Conservation (phyloP, 257 asterid genomes). For the Leptodermis oblonga region DNA sequence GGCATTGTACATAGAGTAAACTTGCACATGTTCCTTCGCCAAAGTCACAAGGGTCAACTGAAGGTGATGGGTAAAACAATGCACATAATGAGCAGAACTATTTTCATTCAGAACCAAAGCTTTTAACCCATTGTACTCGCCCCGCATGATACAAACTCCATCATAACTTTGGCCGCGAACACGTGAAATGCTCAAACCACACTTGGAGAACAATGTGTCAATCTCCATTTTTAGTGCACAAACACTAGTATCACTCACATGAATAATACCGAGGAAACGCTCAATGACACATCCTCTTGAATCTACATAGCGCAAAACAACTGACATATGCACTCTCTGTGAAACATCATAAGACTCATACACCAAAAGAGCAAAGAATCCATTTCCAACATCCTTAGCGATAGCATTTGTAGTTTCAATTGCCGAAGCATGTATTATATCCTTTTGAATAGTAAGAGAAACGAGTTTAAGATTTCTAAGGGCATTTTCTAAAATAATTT, state of each 20-base stretch:
- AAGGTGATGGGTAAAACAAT: slow-evolving; percentile 2
- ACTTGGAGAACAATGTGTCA: neutral
- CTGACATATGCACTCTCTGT: neutral
- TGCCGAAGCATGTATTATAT: neutral
- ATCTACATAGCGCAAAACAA: slow-evolving; percentile 1
- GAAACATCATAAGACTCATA: neutral
- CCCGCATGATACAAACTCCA: neutral
- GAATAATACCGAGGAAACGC: slow-evolving; percentile 4
- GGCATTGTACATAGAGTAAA: neutral
- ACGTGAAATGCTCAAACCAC: slow-evolving; percentile 5
- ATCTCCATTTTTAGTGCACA: neutral
- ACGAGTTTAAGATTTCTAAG: neutral
- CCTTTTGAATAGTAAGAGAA: neutral
- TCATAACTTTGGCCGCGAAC: slow-evolving; percentile 3
- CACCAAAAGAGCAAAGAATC: slow-evolving; percentile 1
- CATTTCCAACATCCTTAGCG: neutral
- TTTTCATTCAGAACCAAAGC: neutral
- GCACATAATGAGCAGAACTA: neutral
- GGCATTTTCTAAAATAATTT: neutral
- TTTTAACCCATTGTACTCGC: neutral
- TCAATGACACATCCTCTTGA: neutral
- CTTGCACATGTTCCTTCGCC: neutral
- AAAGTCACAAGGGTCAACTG: neutral
- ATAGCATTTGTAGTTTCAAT: neutral
- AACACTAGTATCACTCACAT: neutral